A percentile compares a stretch with the other conserved stretches of the same genome.
Evolutionary conservation across 352 stramenopile genomes (phyloP).

Genomic region (Pythium utonaiense): DNA sequence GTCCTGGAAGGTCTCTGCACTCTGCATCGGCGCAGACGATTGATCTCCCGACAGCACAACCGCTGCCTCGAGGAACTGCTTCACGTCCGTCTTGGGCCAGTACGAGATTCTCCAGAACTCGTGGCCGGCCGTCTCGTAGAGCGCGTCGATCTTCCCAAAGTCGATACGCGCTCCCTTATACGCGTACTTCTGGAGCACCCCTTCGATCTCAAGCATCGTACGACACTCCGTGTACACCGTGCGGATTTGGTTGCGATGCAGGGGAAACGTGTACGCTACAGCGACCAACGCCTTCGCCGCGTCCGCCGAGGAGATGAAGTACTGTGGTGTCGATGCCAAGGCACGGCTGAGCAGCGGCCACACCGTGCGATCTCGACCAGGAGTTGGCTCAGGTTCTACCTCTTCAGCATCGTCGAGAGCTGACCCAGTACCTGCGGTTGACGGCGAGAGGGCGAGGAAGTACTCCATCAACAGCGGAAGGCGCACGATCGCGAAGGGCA

Average conservation of each 20-base stretch:
- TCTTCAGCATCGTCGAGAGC: slow-evolving; percentile 2
- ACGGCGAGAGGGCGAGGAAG: slow-evolving; percentile 44
- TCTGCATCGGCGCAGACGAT: slow-evolving; percentile 18
- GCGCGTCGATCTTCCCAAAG: slow-evolving; percentile 22
- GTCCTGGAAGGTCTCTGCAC: slow-evolving; percentile 46
- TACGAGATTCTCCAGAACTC: slow-evolving; percentile 28
- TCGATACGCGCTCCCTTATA: slow-evolving; percentile 20
- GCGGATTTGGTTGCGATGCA: slow-evolving; percentile 24
- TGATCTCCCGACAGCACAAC: slow-evolving; percentile 16
- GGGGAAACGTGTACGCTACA: slow-evolving; percentile 29
- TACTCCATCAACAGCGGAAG: slow-evolving; percentile 82
- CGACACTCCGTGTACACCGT: slow-evolving; percentile 25
- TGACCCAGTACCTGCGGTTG: neutral
- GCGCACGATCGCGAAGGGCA: slow-evolving; percentile 58
- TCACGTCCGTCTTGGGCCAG: slow-evolving; percentile 25
- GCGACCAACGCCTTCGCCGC: slow-evolving; percentile 26
- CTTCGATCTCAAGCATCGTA: slow-evolving; percentile 26
- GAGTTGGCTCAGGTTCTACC: slow-evolving; percentile 5
- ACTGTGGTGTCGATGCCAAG: slow-evolving; percentile 26
- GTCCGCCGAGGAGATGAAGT: slow-evolving; percentile 29
- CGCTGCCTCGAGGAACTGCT: slow-evolving; percentile 25
- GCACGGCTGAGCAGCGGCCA: slow-evolving; percentile 20
- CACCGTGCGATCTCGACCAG: neutral
- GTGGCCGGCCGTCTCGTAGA: slow-evolving; percentile 12
- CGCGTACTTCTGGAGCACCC: slow-evolving; percentile 20